Evolutionary conservation across 768 basidiomycete species (phyloP), one percentile per base, ranked within the genome.

Genomic region (Suillus sp.): DNA sequence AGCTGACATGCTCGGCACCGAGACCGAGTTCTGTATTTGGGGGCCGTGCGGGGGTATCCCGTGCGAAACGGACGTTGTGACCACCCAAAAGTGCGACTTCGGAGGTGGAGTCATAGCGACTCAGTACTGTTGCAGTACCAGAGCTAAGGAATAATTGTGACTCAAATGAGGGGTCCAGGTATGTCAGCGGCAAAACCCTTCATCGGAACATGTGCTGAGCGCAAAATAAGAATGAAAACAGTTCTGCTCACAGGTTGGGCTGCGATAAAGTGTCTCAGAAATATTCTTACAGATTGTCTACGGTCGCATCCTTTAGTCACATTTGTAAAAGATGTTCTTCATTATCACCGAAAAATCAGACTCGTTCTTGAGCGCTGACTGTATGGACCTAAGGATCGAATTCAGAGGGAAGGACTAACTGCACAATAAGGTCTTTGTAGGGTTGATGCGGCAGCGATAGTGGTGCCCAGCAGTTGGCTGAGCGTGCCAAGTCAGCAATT

Each of bases 11-110:
- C 18, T 20, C 22, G 16, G 25, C 22, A 25, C 22, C 4, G 16
- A 2, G 35, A 38, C 37, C 25, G 6, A 11, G 25, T 20, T 42
- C 27, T 68, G 56, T 34, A 16, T 63, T 42, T 65, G 63, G 62
- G 18, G 10, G 13, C 37, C 30, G 27, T 65, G 62, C 22, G 60
- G 65, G 18, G 7, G n/a, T 11, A 45, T n/a, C 22, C 37, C 37
- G 18, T 63, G 54, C 53, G 35, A 51, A 11, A 8, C 59, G 7
- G 4, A 0, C 16, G 25, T 14, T 32, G n/a, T 4, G 5, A 0
- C 0, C 1, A 14, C 8, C 2, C 4, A n/a, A 13, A 53, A 1
- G 3, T 64, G 69, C 20, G 51, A 38, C 6, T 40, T 62, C 32
- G 34, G 43, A 25, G 38, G 54, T n/a, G 30, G 32, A 34, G 32